Conservation (phyloP, 805 yeast genomes). For the Scheffersomyces stipitis region DNA sequence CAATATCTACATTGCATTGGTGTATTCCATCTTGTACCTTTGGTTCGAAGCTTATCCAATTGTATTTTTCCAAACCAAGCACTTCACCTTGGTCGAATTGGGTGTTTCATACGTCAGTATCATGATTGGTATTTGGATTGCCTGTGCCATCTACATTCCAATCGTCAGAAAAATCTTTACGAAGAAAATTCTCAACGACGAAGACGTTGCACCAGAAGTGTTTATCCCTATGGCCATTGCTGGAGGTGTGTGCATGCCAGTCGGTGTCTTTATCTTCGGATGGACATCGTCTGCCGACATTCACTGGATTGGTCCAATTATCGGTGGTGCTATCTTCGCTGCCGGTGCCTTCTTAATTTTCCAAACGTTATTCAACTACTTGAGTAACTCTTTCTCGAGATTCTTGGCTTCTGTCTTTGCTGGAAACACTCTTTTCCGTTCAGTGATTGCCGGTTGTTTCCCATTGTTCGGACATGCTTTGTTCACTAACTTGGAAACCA, state of each 20-base stretch:
- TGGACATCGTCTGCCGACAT: conserved; percentile 17
- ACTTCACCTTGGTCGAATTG: conserved; percentile 47
- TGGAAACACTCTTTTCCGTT: conserved; percentile 52
- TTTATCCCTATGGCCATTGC: conserved; percentile 20
- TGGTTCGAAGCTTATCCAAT: conserved; percentile 66
- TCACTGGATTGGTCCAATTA: conserved; percentile 21
- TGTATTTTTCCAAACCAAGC: conserved; percentile 44
- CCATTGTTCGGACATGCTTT: conserved; percentile 64
- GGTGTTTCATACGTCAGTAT: conserved; percentile 50
- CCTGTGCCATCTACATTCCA: conserved; percentile 9
- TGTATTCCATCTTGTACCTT: conserved; percentile 53
- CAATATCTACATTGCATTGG: conserved; percentile 50
- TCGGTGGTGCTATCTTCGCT: conserved; percentile 19
- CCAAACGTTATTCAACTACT: conserved; percentile 52
- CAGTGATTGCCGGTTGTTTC: conserved; percentile 56
- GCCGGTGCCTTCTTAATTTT: conserved; percentile 35
- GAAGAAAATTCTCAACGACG: conserved; percentile 9
- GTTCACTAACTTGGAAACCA: conserved; percentile 50
- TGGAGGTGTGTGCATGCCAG: conserved; percentile 21
- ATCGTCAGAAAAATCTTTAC: conserved; percentile 11
- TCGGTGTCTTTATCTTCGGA: conserved; percentile 21
- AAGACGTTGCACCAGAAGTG: conserved; percentile 13
- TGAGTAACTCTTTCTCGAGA: conserved; percentile 48
- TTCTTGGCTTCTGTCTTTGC: conserved; percentile 61
- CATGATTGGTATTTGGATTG: conserved; percentile 41